phyloP scores from a whole-genome alignment of 148 eudicot species.

The Cornus florida region DNA sequence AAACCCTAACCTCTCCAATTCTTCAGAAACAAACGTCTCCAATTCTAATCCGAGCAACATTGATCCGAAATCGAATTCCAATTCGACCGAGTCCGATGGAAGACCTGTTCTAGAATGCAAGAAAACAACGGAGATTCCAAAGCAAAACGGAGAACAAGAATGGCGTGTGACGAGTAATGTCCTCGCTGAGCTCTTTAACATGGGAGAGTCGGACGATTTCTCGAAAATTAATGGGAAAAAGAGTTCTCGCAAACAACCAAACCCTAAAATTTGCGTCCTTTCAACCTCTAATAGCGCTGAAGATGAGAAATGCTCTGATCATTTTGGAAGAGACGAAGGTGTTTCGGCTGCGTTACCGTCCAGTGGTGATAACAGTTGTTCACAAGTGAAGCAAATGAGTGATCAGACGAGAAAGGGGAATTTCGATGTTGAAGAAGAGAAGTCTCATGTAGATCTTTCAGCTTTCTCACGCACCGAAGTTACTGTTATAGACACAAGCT shows the following conservation, averaged over 20 bases:
- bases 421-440: conserved; percentile 17
- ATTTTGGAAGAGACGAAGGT: conserved; percentile 25
- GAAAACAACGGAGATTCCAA: conserved; percentile 2
- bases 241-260: conserved; percentile 56
- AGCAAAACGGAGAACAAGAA: conserved; percentile 21
- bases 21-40: background rate
- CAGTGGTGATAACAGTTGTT: conserved; percentile 38
- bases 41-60: background rate
- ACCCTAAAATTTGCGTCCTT: conserved; percentile 54
- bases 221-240: conserved; percentile 36
- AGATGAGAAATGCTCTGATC: conserved; percentile 10
- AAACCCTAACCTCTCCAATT: conserved; percentile 4
- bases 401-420: conserved; percentile 16
- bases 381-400: conserved; percentile 13
- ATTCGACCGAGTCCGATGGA: conserved; percentile 8
- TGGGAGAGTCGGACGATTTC: conserved; percentile 39
- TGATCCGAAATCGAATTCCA: conserved; percentile 8
- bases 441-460: conserved; percentile 36
- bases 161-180: conserved; percentile 28
- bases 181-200: conserved; percentile 57
- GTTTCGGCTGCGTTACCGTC: conserved; percentile 18
- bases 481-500: conserved; percentile 77
- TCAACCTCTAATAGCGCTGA: conserved; percentile 5
- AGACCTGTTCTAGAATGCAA: background rate
- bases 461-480: conserved; percentile 72